A percentile compares a stretch with the other conserved stretches of the same genome.
These are phyloP conservation scores for Arachnomyces sp. DNA, from an alignment of 2,329 filamentous ascomycete genomes.

Conservation along the genomic window DNA sequence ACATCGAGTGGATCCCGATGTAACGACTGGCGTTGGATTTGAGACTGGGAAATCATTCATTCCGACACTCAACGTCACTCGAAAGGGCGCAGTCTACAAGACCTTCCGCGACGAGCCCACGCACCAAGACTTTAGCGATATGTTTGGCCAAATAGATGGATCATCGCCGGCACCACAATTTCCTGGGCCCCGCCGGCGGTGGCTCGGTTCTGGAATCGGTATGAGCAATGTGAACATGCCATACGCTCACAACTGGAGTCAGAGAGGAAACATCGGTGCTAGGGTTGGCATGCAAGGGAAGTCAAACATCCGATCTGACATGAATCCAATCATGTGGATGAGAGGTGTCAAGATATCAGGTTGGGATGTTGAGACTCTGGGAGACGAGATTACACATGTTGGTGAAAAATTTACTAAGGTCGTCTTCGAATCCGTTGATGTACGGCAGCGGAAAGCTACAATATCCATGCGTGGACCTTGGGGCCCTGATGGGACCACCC, in stretches of 20 bases:
- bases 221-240: conserved; percentile 44
- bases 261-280: conserved; percentile 41
- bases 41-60: conserved; percentile 58
- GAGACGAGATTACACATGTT: conserved; percentile 54
- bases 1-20: conserved; percentile 59
- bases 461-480: conserved; percentile 54
- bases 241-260: conserved; percentile 42
- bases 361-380: conserved; percentile 47
- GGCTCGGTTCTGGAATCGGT: conserved; percentile 28
- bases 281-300: conserved; percentile 40
- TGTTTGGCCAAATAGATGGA: conserved; percentile 20
- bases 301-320: conserved; percentile 39
- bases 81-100: conserved; percentile 76
- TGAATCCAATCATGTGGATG: conserved; percentile 57
- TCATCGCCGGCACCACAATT: conserved; percentile 21
- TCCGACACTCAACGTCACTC: conserved; percentile 62
- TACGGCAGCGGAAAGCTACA: conserved; percentile 44
- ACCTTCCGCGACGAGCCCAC: conserved; percentile 70
- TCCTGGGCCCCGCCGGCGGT: conserved; percentile 12
- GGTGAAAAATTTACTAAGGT: conserved; percentile 54
- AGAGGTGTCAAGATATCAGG: conserved; percentile 53
- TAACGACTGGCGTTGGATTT: conserved; percentile 63
- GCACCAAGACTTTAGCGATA: conserved; percentile 47
- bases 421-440: conserved; percentile 50
- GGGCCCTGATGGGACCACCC: conserved; percentile 43